Base-by-base conservation (phyloP, 2,329 filamentous ascomycete species). In the Colletotrichum nymphaeae region DNA sequence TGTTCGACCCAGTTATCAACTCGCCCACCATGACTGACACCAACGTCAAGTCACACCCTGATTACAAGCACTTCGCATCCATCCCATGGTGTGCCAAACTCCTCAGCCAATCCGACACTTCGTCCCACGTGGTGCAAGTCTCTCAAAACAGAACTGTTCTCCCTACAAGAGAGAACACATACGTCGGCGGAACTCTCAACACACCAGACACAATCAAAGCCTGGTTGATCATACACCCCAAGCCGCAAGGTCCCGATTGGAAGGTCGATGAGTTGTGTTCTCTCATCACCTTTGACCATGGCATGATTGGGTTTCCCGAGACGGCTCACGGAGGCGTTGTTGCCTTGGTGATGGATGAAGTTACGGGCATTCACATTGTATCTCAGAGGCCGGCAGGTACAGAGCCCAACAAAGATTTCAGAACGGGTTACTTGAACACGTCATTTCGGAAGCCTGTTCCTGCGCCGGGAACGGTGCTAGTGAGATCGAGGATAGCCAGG, bases 281-380 rank as follows among this genome's bases (percentile, higher is more conserved):
- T 2, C 77, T 85, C 32, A 78, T 82, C 55, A 76, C 80, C 1
- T 76, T 84, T 9, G 80, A 81, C 5, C 75, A 80, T 3, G 81
- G 80, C 5, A 76, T 84, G 9, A 80, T 76, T 6, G 82, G 84
- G 2, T 81, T 79, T 52, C 76, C 79, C 0, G 75, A 75, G 16
- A 72, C 83, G 9, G 74, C 82, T 5, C 84, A 85, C 64, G 84
- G 84, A 2, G 84, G 84, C 6, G 76, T 84, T 66, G 78, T 80
- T n/a, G 79, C 80, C 53, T 76, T 83, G 24, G 72, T 85, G 64
- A 64, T 83, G 42, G 84, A 85, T 56, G 84, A 85, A 77, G 76
- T 80, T 12, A 81, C 82, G 76, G 82, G 83, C 3, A 75, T 77
- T 5, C 73, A 84, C 24, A 78, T 82, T 53, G 83, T 83, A 30